Evolutionary conservation across 257 asterid species (phyloP).

Genomic region (Eucommia ulmoides): DNA sequence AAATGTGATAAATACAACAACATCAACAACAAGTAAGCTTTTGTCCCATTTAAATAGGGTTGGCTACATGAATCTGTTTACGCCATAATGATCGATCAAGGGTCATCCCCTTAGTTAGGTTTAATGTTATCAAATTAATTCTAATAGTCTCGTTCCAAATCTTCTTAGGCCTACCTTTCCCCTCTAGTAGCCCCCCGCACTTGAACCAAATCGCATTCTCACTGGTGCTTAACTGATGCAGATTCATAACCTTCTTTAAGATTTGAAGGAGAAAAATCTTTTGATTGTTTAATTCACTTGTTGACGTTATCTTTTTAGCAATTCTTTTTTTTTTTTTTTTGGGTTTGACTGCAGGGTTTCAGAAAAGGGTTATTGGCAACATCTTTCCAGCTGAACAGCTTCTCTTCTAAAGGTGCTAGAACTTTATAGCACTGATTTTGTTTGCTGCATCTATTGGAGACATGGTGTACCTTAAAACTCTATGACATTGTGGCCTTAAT

Average conservation of each 20-base stretch:
- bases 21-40: not conserved
- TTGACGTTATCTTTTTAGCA: not conserved
- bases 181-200: too few relatives aligned
- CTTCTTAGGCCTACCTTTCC: too few relatives aligned
- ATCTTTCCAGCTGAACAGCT: slow-evolving; percentile 27
- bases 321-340: slow-evolving; percentile 3
- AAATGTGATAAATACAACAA: too few relatives aligned
- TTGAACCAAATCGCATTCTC: not conserved
- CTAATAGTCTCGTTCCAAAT: too few relatives aligned
- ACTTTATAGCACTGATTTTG: not conserved
- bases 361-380: slow-evolving; percentile 33
- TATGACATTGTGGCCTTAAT: not conserved
- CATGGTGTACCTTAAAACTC: not conserved
- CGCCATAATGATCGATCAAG: too few relatives aligned
- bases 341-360: slow-evolving; percentile 24
- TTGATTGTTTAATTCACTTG: too few relatives aligned
- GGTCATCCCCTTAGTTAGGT: too few relatives aligned
- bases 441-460: slow-evolving; percentile 2
- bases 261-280: not conserved
- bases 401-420: slow-evolving; percentile 50
- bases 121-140: too few relatives aligned
- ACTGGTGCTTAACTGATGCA: not conserved
- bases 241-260: not conserved
- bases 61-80: too few relatives aligned
- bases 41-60: too few relatives aligned